phyloP scores from a whole-genome alignment of 2,329 filamentous ascomycete genomes.

The Aspergillus fischeri region DNA sequence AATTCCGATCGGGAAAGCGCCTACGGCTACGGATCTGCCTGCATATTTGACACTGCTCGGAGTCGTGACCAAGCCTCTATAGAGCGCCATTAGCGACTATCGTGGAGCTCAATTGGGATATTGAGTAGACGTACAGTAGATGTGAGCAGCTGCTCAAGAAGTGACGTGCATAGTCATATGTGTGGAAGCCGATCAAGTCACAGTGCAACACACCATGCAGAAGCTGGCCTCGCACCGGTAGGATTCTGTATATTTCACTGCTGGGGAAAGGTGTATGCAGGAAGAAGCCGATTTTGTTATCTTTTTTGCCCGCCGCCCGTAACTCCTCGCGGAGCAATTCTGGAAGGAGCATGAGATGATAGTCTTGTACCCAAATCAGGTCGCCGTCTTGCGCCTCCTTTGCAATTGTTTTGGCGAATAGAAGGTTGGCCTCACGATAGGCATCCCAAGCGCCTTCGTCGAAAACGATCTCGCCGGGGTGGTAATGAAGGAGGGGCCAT shows the following conservation, averaged over 20 bases:
- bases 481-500: slow-evolving; percentile 98
- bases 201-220: slow-evolving; percentile 85
- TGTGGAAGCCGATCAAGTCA: slow-evolving; percentile 96
- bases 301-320: slow-evolving; percentile 66
- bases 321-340: slow-evolving; percentile 91
- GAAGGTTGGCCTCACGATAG: slow-evolving; percentile 86
- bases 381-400: slow-evolving; percentile 89
- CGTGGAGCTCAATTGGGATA: slow-evolving; percentile 5
- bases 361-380: slow-evolving; percentile 97
- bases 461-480: slow-evolving; percentile 96
- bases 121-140: slow-evolving; percentile 58
- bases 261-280: slow-evolving; percentile 95
- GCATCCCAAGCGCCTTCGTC: slow-evolving; percentile 92
- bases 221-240: slow-evolving; percentile 86
- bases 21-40: slow-evolving; percentile 77
- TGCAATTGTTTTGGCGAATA: slow-evolving; percentile 84
- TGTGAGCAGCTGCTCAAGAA: slow-evolving; percentile 92
- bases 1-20: slow-evolving; percentile 92
- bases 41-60: slow-evolving; percentile 88
- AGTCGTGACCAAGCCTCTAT: slow-evolving; percentile 56
- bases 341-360: slow-evolving; percentile 94
- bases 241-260: slow-evolving; percentile 92
- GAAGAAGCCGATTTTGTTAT: slow-evolving; percentile 98
- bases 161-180: slow-evolving; percentile 97
- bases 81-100: slow-evolving; percentile 1